Conservation (phyloP, 192 early-diverging fungal genomes). For the Mortierella claussenii region DNA sequence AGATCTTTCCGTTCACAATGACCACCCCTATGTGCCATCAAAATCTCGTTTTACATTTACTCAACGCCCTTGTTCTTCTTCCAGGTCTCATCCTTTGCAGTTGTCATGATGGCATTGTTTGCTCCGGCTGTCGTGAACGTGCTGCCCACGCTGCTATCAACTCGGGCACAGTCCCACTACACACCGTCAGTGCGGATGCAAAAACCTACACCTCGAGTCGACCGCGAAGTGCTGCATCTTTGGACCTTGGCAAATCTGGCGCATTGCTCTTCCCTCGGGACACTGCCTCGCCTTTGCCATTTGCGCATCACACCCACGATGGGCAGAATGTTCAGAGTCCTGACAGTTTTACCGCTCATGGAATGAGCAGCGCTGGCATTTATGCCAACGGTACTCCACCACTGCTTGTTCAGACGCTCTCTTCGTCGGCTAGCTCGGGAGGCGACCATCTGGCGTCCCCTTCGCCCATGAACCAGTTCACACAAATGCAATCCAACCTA, state of each 20-base stretch:
- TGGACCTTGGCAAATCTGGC: constrained; percentile 43
- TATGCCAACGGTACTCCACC: constrained; percentile 20
- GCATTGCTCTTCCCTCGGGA: constrained; percentile 28
- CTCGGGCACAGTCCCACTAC: constrained; percentile 17
- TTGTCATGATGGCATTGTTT: constrained; percentile 32
- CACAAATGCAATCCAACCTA: constrained; percentile 30
- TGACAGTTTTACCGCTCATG: constrained; percentile 20
- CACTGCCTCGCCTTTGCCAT: constrained; percentile 32
- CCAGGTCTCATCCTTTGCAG: constrained; percentile 32
- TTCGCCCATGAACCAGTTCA: constrained; percentile 14
- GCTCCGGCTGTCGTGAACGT: constrained; percentile 23
- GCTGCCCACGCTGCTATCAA: constrained; percentile 15
- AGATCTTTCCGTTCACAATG: background rate
- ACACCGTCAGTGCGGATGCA: constrained; percentile 2
- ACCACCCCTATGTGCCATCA: too few species aligned
- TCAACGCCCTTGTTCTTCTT: constrained; percentile 29
- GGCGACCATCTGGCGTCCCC: constrained; percentile 27
- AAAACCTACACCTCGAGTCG: constrained; percentile 18
- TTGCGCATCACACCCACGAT: constrained; percentile 22
- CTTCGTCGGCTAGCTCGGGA: constrained; percentile 15
- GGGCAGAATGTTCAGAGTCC: constrained; percentile 31
- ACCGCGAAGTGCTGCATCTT: constrained; percentile 31
- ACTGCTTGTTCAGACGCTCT: constrained; percentile 41
- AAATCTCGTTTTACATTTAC: constrained; percentile 16
- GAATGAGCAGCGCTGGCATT: constrained; percentile 14